Percentiles rank a stretch among this genome's conserved stretches.
Conservation (phyloP, 2,329 filamentous ascomycete species). For the Chaetomiaceae sp. region DNA sequence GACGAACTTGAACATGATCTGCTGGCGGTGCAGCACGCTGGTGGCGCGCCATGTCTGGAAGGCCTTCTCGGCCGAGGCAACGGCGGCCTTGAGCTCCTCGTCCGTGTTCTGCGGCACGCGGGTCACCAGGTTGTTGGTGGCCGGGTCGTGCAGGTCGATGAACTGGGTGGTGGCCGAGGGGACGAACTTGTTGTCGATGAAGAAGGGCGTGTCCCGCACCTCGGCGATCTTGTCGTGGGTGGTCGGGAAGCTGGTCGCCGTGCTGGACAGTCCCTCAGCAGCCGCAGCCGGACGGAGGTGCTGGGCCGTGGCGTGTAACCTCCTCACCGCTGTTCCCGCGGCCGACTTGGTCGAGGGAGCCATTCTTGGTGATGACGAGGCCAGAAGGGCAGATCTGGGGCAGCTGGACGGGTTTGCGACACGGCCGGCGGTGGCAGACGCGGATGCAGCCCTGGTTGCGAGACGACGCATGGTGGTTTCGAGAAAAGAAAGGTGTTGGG, state of each 20-base stretch:
- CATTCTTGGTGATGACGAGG: constrained; percentile 25
- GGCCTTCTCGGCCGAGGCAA: constrained; percentile 70
- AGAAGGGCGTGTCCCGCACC: constrained; percentile 71
- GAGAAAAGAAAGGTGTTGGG: neutral
- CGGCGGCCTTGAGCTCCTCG: constrained; percentile 68
- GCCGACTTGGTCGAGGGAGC: constrained; percentile 33
- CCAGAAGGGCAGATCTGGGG: constrained; percentile 22
- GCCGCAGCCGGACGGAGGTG: constrained; percentile 50
- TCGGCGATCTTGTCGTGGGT: constrained; percentile 65
- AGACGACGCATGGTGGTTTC: constrained; percentile 42
- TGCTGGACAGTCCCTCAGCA: constrained; percentile 44
- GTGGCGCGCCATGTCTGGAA: constrained; percentile 70
- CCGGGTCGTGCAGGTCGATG: constrained; percentile 77
- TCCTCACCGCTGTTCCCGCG: constrained; percentile 41
- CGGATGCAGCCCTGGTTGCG: constrained; percentile 36
- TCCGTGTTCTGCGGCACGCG: constrained; percentile 78
- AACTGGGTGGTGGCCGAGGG: constrained; percentile 63
- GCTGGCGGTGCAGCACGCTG: constrained; percentile 68
- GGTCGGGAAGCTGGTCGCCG: constrained; percentile 59
- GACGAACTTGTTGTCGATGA: constrained; percentile 75
- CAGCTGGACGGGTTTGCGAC: constrained; percentile 21
- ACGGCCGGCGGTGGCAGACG: constrained; percentile 33
- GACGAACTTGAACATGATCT: constrained; percentile 85
- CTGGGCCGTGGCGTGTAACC: constrained; percentile 53
- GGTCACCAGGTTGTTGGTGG: constrained; percentile 80